phyloP scores from a whole-genome alignment of 768 basidiomycete species.

The Saitozyma podzolica region DNA sequence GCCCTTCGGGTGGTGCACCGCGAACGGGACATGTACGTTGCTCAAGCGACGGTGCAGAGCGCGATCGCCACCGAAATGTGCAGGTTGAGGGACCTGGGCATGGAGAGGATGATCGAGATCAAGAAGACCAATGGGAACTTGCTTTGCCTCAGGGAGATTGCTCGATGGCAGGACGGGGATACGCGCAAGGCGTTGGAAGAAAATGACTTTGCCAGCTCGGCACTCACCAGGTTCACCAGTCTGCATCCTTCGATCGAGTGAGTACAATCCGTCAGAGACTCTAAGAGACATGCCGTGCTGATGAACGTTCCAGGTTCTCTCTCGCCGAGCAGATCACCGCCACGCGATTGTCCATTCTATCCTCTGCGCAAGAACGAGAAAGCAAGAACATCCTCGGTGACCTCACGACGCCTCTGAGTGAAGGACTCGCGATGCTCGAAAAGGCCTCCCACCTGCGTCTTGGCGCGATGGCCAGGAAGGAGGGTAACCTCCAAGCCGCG shows the following conservation, averaged over 20 bases:
- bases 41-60: slow-evolving; percentile 59
- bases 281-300: slow-evolving; percentile 1
- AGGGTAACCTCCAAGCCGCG: slow-evolving; percentile 73
- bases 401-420: slow-evolving; percentile 61
- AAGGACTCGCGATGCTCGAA: slow-evolving; percentile 63
- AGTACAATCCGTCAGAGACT: slow-evolving; percentile 5
- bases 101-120: slow-evolving; percentile 78
- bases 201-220: slow-evolving; percentile 4
- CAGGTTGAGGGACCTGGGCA: slow-evolving; percentile 65
- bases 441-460: slow-evolving; percentile 69
- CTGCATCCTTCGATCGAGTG: slow-evolving; percentile 20
- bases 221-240: slow-evolving; percentile 2
- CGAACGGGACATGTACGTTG: slow-evolving; percentile 62
- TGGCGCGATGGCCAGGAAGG: slow-evolving; percentile 68
- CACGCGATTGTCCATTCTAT: slow-evolving; percentile 77
- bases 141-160: slow-evolving; percentile 77
- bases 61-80: slow-evolving; percentile 65
- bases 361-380: slow-evolving; percentile 68
- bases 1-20: slow-evolving; percentile 79
- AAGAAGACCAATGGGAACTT: slow-evolving; percentile 68
- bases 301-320: slow-evolving; percentile 61
- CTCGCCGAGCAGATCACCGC: slow-evolving; percentile 76
- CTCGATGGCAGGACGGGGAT: slow-evolving; percentile 59
- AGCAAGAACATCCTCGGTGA: slow-evolving; percentile 65
- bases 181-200: slow-evolving; percentile 17